Percentiles rank a stretch among this genome's conserved stretches.
phyloP scores from a whole-genome alignment of 179 eudicot species.

The Sideroxylon spinosum region DNA sequence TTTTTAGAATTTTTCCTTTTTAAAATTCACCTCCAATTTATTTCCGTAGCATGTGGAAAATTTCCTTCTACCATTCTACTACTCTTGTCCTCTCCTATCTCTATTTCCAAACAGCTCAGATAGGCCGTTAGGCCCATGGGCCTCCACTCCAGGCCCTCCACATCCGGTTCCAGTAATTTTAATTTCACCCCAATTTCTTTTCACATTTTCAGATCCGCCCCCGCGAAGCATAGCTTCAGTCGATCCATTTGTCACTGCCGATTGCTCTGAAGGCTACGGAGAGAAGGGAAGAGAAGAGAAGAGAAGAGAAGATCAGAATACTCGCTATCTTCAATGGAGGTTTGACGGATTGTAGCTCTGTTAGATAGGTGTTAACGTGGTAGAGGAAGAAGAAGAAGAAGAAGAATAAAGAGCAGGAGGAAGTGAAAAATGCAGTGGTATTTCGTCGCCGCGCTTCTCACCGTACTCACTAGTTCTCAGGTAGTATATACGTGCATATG shows the following conservation, averaged over 20 bases:
- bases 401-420: neutral
- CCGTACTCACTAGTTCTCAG: constrained; percentile 24
- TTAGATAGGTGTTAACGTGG: neutral
- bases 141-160: no score
- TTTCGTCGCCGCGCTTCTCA: constrained; percentile 19
- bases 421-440: constrained; percentile 12
- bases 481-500: neutral
- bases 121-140: no score
- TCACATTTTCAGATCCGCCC: constrained; percentile 1
- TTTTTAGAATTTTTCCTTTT: no score
- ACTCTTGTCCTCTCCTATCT: no score
- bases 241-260: neutral
- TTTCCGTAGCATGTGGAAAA: no score
- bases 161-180: neutral
- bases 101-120: no score
- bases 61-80: no score
- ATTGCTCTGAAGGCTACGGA: no score
- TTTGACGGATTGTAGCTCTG: neutral
- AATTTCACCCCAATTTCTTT: neutral
- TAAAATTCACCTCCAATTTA: no score
- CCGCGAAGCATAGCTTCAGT: neutral
- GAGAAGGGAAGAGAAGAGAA: neutral
- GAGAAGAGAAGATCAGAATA: neutral
- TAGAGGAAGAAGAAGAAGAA: neutral
- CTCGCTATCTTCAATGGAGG: neutral